Base-by-base conservation (phyloP, 164 flowering plant species). In the Taxillus chinensis region DNA sequence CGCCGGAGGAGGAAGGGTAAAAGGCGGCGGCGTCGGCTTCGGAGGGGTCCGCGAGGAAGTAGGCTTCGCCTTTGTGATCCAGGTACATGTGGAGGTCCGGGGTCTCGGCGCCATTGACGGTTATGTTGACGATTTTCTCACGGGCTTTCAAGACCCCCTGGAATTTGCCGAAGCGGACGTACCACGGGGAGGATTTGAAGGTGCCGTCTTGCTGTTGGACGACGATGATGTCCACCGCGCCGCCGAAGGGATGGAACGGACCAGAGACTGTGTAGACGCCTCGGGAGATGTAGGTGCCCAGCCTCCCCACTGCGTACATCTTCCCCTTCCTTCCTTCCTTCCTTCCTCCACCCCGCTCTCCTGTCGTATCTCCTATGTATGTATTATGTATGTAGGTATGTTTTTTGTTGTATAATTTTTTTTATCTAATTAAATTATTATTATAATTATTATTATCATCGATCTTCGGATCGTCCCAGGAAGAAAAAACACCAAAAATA, bases 211-310 rank as follows among this genome's bases (percentile, higher is more conserved):
- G 85, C 67, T 93, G 99, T 61, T 87, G 76, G 12, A 93, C 99
- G 17, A 89, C 97, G 61, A 95, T 79, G 6, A 91, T 86, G 72
- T 95, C 99, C n/a, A 93, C 92, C 50, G 96, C 96, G 9, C 99
- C 99, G 38, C 99, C 96, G 69, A 91, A 95, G 3, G 96, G 97
- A 61, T 87, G 99, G 70, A 95, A 91, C 1, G 97, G 91, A 3
- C 76, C 95, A 4, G 96, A 83, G 13, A 90, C 90, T 0, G 89
- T 85, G 64, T 76, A 76, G 40, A 93, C 95, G 3, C 96, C 89
- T 8, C 73, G 75, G 41, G 83, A 61, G 40, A 95, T 82, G 65
- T 88, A 87, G 75, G 86, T 83, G 13, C 96, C 76, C 61, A 92
- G 50, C 78, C 82, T 79, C 76, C 69, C 88, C 40, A 89, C 86